Base-by-base conservation (phyloP, 176 grass and related monocot genomes). In the Neostapfia colusana region DNA sequence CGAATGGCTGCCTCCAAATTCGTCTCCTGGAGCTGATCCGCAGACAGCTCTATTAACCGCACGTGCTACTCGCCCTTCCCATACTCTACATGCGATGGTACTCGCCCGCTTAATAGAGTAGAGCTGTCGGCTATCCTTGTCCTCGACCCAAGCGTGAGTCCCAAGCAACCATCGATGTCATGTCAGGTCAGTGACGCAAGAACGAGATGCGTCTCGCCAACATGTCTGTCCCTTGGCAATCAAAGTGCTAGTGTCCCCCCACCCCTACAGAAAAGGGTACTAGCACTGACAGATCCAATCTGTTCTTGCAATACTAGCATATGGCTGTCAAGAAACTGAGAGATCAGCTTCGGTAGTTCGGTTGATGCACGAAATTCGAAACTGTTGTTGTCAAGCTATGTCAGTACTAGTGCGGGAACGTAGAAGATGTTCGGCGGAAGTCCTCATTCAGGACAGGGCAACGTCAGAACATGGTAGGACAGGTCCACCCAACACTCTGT, bases 401-500 rank as follows among this genome's bases (percentile, higher is more conserved):
- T 14, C 56, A 28, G 74, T 64, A 24, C 27, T n/a, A 24, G 60
- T 38, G 5, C 74, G 2, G 26, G 11, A 63, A 63, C 25, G 20
- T 25, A 48, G 43, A 77, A 77, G 74, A 64, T 25, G 24, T 77
- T 67, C 75, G 28, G 17, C 59, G 38, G 55, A 45, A 55, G 70
- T 18, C 21, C 13, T 59, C 68, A 65, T 67, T 63, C 54, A 46
- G 25, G 14, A 57, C 17, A 23, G 49, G 49, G 75, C 34, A 72
- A n/a, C 74, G 71, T 72, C 68, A n/a, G 67, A 81, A 71, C 85
- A 83, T 83, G 85, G 74, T 87, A 87, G 79, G 85, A 78, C 44
- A 74, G 83, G 40, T 63, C 78, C 78, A 86, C 72, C 79, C 76
- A 88, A 80, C 86, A 76, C 27, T 65, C 63, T 59, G 48, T 81